These are phyloP conservation scores for Globisporangium sylvaticum DNA, from an alignment of 352 stramenopile species.

Conservation along the genomic window DNA sequence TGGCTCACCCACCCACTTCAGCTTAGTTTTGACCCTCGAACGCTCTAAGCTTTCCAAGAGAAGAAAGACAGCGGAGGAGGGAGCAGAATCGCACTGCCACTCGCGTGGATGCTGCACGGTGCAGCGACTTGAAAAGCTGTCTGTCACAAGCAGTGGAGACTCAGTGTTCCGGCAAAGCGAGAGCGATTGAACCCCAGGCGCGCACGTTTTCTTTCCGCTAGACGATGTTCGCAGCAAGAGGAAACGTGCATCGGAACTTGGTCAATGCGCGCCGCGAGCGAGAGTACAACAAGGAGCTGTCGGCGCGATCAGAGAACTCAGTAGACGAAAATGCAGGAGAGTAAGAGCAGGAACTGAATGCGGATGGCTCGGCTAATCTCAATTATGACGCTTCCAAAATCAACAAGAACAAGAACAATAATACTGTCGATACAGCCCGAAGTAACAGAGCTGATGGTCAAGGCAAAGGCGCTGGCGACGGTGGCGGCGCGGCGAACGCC, in stretches of 20 bases:
- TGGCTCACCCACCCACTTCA: neutral
- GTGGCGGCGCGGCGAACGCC: neutral
- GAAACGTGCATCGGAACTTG: slow-evolving; percentile 21
- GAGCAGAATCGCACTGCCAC: neutral
- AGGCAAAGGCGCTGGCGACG: neutral
- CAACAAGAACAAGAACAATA: neutral
- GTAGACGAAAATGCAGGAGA: slow-evolving; percentile 18
- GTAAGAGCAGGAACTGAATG: slow-evolving; percentile 16
- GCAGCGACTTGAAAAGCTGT: neutral
- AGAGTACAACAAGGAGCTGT: slow-evolving; percentile 13
- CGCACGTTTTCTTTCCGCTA: neutral
- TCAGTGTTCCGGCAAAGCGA: neutral
- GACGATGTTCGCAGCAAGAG: slow-evolving; percentile 26
- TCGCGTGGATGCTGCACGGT: slow-evolving; percentile 2
- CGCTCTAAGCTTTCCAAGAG: neutral
- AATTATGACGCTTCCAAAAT: neutral
- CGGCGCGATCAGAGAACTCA: slow-evolving; percentile 4
- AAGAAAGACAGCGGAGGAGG: neutral
- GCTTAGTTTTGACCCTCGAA: neutral
- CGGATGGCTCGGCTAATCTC: neutral
- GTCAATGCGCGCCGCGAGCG: slow-evolving; percentile 14
- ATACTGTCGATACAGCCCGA: neutral
- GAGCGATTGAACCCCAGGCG: neutral
- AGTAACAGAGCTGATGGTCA: neutral
- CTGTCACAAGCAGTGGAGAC: neutral